These are phyloP conservation scores for Fistulifera pelliculosa DNA, from an alignment of 108 stramenopile genomes.

Conservation along the genomic window DNA sequence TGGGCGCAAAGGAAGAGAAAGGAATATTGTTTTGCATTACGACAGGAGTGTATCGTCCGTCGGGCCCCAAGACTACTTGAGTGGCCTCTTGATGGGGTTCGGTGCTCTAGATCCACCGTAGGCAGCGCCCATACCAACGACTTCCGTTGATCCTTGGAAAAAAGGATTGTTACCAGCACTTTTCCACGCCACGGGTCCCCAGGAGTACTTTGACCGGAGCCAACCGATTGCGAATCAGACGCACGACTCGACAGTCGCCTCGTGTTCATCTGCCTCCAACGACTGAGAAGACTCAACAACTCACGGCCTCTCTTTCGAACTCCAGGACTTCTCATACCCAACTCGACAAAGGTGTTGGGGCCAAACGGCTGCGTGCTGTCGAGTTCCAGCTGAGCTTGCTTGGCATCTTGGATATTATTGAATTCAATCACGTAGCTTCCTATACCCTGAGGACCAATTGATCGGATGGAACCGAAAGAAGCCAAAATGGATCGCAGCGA, in stretches of 20 bases:
- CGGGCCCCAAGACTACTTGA: constrained; percentile 63
- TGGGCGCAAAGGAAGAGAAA: constrained; percentile 1
- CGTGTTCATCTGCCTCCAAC: constrained; percentile 54
- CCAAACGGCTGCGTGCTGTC: constrained; percentile 80
- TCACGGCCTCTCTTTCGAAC: constrained; percentile 74
- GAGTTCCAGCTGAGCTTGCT: constrained; percentile 74
- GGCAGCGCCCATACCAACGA: neutral
- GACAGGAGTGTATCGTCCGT: constrained; percentile 64
- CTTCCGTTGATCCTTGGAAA: neutral
- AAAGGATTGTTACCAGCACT: constrained; percentile 8
- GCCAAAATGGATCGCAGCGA: constrained; percentile 46
- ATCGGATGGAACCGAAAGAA: constrained; percentile 70
- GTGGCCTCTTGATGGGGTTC: constrained; percentile 4
- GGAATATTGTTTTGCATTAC: constrained; percentile 38
- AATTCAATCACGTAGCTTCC: constrained; percentile 76
- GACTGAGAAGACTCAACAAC: constrained; percentile 57
- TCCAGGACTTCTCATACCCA: constrained; percentile 45
- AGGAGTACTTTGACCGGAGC: neutral
- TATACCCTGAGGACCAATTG: constrained; percentile 32
- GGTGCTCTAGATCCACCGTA: too few relatives aligned
- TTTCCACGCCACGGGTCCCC: constrained; percentile 2
- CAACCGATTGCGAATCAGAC: constrained; percentile 5
- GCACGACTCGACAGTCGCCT: constrained; percentile 4
- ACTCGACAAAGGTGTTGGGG: constrained; percentile 46
- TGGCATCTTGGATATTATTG: constrained; percentile 83